Conservation (phyloP, 2,329 filamentous ascomycete species). For the Eutypella sp. region DNA sequence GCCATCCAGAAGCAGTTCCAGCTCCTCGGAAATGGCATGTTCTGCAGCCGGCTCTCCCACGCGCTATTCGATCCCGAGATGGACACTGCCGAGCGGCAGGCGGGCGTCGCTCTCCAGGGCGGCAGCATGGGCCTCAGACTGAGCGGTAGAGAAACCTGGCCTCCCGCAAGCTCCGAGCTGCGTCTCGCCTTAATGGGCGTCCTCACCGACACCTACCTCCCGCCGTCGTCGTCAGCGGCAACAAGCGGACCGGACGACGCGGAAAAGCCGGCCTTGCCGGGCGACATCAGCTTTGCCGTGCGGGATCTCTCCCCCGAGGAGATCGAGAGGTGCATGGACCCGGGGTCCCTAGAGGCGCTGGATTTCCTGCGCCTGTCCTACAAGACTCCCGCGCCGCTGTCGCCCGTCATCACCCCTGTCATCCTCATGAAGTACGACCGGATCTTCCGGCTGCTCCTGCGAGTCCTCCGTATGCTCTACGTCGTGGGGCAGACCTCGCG, state of each 20-base stretch:
- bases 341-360: conserved; percentile 78
- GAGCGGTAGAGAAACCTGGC: conserved; percentile 79
- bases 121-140: conserved; percentile 77
- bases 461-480: conserved; percentile 73
- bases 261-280: conserved; percentile 48
- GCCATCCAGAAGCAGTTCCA: conserved; percentile 74
- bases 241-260: conserved; percentile 24
- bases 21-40: conserved; percentile 78
- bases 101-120: conserved; percentile 64
- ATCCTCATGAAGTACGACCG: conserved; percentile 77
- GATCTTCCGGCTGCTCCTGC: conserved; percentile 75
- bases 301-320: conserved; percentile 74
- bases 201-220: conserved; percentile 65
- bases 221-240: conserved; percentile 7
- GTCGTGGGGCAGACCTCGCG: conserved; percentile 63
- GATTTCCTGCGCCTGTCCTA: conserved; percentile 90
- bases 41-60: conserved; percentile 72
- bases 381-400: conserved; percentile 66
- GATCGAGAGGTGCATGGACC: conserved; percentile 77
- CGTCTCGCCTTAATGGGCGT: conserved; percentile 83
- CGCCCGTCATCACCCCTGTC: conserved; percentile 65
- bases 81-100: conserved; percentile 68
- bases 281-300: conserved; percentile 76
- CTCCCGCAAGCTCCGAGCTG: conserved; percentile 90
- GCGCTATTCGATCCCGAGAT: conserved; percentile 82